Evolutionary conservation across 371 early-diverging fungal genomes (phyloP).

Genomic region (Lichtheimia hyalospora): DNA sequence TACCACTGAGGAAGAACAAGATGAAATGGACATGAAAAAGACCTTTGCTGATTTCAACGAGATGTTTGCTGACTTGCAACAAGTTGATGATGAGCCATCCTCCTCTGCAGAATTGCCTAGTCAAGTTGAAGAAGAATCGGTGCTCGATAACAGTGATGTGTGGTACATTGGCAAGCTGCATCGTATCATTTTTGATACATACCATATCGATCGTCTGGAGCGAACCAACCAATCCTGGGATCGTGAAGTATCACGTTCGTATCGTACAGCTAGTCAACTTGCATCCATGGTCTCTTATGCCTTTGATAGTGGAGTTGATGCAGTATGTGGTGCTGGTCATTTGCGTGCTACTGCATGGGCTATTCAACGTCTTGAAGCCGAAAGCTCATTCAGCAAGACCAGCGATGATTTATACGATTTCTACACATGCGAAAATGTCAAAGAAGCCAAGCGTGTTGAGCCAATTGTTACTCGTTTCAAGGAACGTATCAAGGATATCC

Average conservation of each 20-base stretch:
- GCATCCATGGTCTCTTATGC: slow-evolving; percentile 35
- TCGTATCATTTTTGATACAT: slow-evolving; percentile 30
- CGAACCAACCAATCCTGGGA: slow-evolving; percentile 22
- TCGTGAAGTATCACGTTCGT: slow-evolving; percentile 32
- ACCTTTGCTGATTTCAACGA: slow-evolving; percentile 79
- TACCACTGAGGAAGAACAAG: slow-evolving; percentile 70
- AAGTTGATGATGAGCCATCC: slow-evolving; percentile 9
- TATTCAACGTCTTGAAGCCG: slow-evolving; percentile 39
- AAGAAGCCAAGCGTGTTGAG: slow-evolving; percentile 68
- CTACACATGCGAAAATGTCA: slow-evolving; percentile 81
- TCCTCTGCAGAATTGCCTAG: background rate
- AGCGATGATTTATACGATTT: slow-evolving; percentile 75
- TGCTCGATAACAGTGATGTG: slow-evolving; percentile 56
- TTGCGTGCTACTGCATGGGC: slow-evolving; percentile 29
- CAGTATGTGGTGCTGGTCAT: slow-evolving; percentile 33
- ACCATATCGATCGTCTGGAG: slow-evolving; percentile 15
- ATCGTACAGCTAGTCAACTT: slow-evolving; percentile 36
- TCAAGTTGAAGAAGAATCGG: slow-evolving; percentile 55
- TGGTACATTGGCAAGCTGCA: slow-evolving; percentile 52
- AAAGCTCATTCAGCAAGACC: slow-evolving; percentile 35
- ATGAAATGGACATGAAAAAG: slow-evolving; percentile 68
- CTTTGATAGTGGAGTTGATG: slow-evolving; percentile 25
- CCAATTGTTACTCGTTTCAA: slow-evolving; percentile 70
- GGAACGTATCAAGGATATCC: slow-evolving; percentile 44
- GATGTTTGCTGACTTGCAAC: slow-evolving; percentile 50